These are phyloP conservation scores for Balakata baccata DNA, from an alignment of 345 rosid genomes.

Conservation along the genomic window DNA sequence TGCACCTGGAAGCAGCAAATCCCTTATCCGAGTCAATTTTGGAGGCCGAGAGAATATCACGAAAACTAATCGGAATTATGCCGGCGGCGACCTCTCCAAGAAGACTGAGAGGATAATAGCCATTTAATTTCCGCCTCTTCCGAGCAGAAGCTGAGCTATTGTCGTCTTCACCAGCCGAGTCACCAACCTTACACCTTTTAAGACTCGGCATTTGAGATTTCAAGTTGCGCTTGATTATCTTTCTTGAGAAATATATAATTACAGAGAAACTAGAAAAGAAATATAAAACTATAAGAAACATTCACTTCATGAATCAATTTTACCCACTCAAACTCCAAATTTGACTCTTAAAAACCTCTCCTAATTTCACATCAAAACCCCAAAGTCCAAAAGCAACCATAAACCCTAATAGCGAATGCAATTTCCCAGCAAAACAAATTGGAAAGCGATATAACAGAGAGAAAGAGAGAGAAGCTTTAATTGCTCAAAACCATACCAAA, in stretches of 20 bases:
- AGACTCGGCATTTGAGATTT: conserved; percentile 87
- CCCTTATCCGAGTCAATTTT: conserved; percentile 34
- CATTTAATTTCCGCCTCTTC: conserved; percentile 58
- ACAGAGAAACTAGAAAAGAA: conserved; percentile 30
- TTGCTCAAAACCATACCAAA: not conserved
- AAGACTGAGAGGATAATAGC: conserved; percentile 64
- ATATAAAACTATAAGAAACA: conserved; percentile 17
- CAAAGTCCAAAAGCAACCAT: conserved; percentile 20
- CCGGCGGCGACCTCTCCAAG: conserved; percentile 69
- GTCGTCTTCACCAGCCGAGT: conserved; percentile 44
- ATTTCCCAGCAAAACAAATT: not conserved
- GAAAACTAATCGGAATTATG: conserved; percentile 50
- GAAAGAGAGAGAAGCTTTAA: not conserved
- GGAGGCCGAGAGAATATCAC: conserved; percentile 34
- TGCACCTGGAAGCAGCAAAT: conserved; percentile 63
- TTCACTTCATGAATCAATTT: conserved; percentile 21
- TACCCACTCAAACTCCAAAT: conserved; percentile 7
- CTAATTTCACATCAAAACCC: conserved; percentile 16
- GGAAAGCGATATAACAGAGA: conserved; percentile 13
- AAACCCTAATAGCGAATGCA: conserved; percentile 50
- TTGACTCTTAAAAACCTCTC: conserved; percentile 15
- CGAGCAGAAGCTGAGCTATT: conserved; percentile 29
- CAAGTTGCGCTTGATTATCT: conserved; percentile 88
- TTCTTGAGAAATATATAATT: conserved; percentile 10
- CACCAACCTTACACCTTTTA: conserved; percentile 60